Evolutionary conservation across 306 rosid genomes (phyloP), one percentile per base, ranked within the genome.

Genomic region (Dalbergia cultrata): DNA sequence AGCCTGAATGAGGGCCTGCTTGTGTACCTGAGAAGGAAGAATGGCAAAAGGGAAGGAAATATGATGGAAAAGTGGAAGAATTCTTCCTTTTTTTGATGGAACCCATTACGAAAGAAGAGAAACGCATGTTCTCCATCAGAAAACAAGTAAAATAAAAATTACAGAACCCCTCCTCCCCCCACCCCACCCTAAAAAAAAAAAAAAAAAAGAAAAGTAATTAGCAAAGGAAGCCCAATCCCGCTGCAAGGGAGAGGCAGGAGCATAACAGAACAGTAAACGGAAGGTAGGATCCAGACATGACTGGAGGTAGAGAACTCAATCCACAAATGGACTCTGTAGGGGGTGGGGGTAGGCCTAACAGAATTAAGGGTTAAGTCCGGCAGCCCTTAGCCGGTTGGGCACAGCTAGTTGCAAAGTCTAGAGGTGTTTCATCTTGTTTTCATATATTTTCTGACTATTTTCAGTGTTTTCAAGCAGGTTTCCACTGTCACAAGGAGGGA

Each of bases 401-500:
- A 62, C 67, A 49, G 65, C 70, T 64, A 54, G 60, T 43, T 43
- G 61, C 41, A 73, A 19, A 63, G 53, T 72, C 59, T 53, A 37
- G 5, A 37, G 5, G 6, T 47, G 10, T 11, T 11, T 11, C 53
- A 1, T 11, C 14, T 5, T 3, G 53, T 64, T 63, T 33, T 26
- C 21, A 64, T 26, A 74, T 64, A 54, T 44, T 59, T 35, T 75
- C 45, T 53, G 16, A 58, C 16, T 47, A 21, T 57, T 67, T 67
- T 60, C n/a, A 58, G 43, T 56, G 54, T 19, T 67, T 13, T 67
- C 64, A 8, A 57, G 65, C 17, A 56, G 62, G 61, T 17, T 54
- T 65, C 74, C 65, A 66, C 43, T 53, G 45, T 19, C 1, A 7
- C 16, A 45, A 49, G 58, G 62, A 62, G 54, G 43, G 21, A 21